Evolutionary conservation across 768 basidiomycete species (phyloP).

Genomic region (Boletus sp.): DNA sequence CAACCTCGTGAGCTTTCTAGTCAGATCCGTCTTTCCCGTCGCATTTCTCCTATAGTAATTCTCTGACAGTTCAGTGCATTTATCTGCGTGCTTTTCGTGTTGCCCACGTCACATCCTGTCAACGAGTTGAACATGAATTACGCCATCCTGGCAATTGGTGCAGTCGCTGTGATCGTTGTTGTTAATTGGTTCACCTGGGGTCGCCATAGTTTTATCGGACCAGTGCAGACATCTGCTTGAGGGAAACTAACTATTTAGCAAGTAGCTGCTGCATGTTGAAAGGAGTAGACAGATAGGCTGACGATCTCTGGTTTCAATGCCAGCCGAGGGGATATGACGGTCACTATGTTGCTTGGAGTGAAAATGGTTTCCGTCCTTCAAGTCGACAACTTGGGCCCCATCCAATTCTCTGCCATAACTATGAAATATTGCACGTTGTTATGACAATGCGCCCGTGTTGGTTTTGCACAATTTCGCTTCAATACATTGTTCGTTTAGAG

Average conservation of each 20-base stretch:
- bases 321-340: too few species aligned
- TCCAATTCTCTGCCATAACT: too few species aligned
- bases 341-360: too few species aligned
- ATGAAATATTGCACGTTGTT: too few species aligned
- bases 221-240: constrained; percentile 37
- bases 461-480: too few species aligned
- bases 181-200: constrained; percentile 50
- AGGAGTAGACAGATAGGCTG: background rate
- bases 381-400: too few species aligned
- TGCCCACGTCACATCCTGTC: constrained; percentile 54
- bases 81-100: constrained; percentile 52
- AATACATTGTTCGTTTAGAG: too few species aligned
- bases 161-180: constrained; percentile 41
- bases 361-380: too few species aligned
- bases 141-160: constrained; percentile 50
- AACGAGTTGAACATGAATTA: constrained; percentile 55
- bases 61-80: constrained; percentile 45
- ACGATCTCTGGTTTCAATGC: too few species aligned
- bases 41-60: background rate
- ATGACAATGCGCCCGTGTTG: too few species aligned
- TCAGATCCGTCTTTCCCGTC: constrained; percentile 9
- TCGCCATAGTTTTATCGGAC: constrained; percentile 40
- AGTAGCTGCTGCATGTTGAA: background rate
- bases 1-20: constrained; percentile 46
- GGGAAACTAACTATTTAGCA: background rate